phyloP scores from a whole-genome alignment of 2,329 filamentous ascomycete species.

The Chaetomiaceae sp. region DNA sequence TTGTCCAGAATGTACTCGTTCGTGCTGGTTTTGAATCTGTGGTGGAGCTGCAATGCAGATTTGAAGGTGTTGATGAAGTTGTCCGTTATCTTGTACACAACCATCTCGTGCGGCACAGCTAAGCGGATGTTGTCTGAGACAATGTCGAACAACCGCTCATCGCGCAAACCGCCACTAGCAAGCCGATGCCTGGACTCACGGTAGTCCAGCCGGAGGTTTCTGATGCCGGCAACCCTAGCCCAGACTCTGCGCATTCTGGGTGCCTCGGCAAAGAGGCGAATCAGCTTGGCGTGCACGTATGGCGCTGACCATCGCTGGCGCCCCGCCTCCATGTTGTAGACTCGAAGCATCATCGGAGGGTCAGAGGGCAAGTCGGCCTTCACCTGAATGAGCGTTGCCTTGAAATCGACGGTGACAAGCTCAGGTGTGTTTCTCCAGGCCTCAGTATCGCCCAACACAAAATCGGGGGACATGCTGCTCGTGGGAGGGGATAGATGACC shows the following conservation, averaged over 20 bases:
- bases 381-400: slow-evolving; percentile 73
- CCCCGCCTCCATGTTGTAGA: slow-evolving; percentile 76
- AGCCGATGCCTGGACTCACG: slow-evolving; percentile 68
- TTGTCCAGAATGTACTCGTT: slow-evolving; percentile 87
- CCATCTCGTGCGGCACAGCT: slow-evolving; percentile 83
- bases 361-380: slow-evolving; percentile 86
- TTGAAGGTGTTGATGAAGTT: slow-evolving; percentile 86
- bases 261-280: slow-evolving; percentile 81
- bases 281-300: slow-evolving; percentile 68
- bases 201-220: slow-evolving; percentile 72
- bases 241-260: slow-evolving; percentile 78
- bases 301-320: slow-evolving; percentile 83
- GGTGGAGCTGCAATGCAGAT: slow-evolving; percentile 81
- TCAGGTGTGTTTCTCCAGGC: slow-evolving; percentile 44
- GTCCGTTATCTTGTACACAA: slow-evolving; percentile 86
- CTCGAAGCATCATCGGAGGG: slow-evolving; percentile 84
- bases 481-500: slow-evolving; percentile 22
- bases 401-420: slow-evolving; percentile 74
- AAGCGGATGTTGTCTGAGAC: slow-evolving; percentile 79
- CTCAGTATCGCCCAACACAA: slow-evolving; percentile 30
- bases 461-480: slow-evolving; percentile 26
- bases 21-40: slow-evolving; percentile 81
- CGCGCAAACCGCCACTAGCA: slow-evolving; percentile 48
- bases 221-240: slow-evolving; percentile 81
- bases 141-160: slow-evolving; percentile 80